Conservation (phyloP, 1,284 basidiomycete species). For the Exobasidium rhododendri region DNA sequence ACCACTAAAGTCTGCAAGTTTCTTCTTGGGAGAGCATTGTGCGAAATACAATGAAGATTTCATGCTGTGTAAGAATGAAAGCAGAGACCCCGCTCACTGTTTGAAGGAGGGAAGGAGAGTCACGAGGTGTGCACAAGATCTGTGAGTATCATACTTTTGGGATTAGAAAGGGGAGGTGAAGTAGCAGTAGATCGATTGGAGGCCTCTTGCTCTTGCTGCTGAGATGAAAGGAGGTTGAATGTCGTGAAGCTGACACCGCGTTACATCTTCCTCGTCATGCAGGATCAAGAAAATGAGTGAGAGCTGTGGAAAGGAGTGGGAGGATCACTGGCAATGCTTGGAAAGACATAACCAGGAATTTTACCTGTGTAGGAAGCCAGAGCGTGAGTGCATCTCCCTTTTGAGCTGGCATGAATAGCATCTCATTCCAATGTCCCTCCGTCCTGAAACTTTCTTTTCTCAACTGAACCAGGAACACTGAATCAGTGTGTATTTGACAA, state of each 20-base stretch:
- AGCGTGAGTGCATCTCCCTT: slow-evolving; percentile 59
- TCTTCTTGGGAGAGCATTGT: slow-evolving; percentile 95
- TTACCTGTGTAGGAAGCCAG: slow-evolving; percentile 82
- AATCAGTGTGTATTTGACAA: slow-evolving; percentile 98
- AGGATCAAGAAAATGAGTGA: slow-evolving; percentile 91
- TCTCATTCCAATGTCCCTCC: background rate
- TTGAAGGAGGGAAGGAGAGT: slow-evolving; percentile 93
- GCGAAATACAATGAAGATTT: slow-evolving; percentile 99
- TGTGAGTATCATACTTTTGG: slow-evolving; percentile 66
- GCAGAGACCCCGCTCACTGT: slow-evolving; percentile 84
- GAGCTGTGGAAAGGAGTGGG: slow-evolving; percentile 82
- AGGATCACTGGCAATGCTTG: slow-evolving; percentile 91
- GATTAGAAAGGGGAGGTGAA: background rate
- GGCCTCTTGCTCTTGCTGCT: background rate
- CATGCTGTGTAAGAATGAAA: slow-evolving; percentile 97
- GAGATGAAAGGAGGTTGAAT: background rate
- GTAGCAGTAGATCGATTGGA: too few relatives aligned
- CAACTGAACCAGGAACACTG: slow-evolving; percentile 62
- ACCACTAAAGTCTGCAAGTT: slow-evolving; percentile 91
- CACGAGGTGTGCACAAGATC: slow-evolving; percentile 87
- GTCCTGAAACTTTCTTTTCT: background rate
- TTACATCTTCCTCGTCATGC: too few relatives aligned
- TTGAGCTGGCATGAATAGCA: background rate
- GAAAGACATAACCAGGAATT: slow-evolving; percentile 97
- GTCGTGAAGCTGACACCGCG: background rate